Percentiles rank a stretch among this genome's conserved stretches.
These are phyloP conservation scores for Dissophora globulifera DNA, from an alignment of 192 early-diverging fungal species.

Conservation along the genomic window DNA sequence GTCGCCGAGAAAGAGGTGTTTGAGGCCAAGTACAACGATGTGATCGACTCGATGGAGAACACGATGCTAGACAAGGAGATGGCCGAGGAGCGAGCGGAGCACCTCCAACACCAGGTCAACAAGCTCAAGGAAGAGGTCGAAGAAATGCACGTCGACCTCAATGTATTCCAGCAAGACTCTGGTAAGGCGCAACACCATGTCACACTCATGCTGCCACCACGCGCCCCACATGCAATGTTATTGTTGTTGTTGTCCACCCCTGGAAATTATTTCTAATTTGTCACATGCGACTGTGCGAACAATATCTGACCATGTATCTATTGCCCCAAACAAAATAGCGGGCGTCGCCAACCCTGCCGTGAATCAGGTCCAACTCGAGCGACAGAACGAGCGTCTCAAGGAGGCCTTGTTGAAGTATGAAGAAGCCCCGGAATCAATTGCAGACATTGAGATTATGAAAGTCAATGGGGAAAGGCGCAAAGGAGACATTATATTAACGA, in stretches of 20 bases:
- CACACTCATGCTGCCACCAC: too few species aligned
- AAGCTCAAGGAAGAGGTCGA: slow-evolving; percentile 83
- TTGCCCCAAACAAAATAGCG: slow-evolving; percentile 23
- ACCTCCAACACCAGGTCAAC: slow-evolving; percentile 75
- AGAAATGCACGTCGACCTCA: slow-evolving; percentile 77
- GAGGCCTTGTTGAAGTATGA: slow-evolving; percentile 82
- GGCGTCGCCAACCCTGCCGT: slow-evolving; percentile 57
- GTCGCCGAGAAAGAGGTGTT: slow-evolving; percentile 69
- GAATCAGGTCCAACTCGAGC: slow-evolving; percentile 74
- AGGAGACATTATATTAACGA: too few species aligned
- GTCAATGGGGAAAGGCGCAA: too few species aligned
- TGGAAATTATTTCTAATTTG: slow-evolving; percentile 18
- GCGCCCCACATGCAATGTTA: too few species aligned
- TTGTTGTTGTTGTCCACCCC: too few species aligned
- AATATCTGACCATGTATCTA: slow-evolving; percentile 7
- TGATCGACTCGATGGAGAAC: slow-evolving; percentile 84
- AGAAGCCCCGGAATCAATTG: neutral
- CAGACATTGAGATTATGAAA: too few species aligned
- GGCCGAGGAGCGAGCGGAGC: slow-evolving; percentile 88
- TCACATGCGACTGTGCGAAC: slow-evolving; percentile 19
- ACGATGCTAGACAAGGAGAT: slow-evolving; percentile 91
- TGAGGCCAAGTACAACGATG: slow-evolving; percentile 78
- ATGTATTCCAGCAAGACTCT: slow-evolving; percentile 73
- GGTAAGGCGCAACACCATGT: too few species aligned
- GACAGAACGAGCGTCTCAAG: slow-evolving; percentile 89